Conservation (phyloP, 805 yeast species). For the Gaillardinia entomophila region DNA sequence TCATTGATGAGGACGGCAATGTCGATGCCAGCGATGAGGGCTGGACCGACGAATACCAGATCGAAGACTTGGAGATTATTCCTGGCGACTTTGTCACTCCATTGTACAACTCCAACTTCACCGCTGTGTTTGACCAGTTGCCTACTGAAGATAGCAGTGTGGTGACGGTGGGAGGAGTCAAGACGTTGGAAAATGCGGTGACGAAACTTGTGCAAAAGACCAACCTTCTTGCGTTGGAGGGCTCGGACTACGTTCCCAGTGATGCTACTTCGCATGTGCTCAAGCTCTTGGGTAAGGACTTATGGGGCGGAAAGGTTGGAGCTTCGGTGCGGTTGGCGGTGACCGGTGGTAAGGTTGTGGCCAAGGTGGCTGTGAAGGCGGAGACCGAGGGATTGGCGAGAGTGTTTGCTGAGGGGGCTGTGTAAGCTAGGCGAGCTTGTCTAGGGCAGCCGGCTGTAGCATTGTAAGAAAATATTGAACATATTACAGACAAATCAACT, state of each 20-base stretch:
- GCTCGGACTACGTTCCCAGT: conserved; percentile 56
- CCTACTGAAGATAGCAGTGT: conserved; percentile 57
- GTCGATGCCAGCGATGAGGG: conserved; percentile 71
- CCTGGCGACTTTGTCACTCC: conserved; percentile 84
- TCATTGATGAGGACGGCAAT: conserved; percentile 65
- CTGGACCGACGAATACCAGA: conserved; percentile 87
- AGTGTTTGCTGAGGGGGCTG: conserved; percentile 47
- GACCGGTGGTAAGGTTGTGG: conserved; percentile 54
- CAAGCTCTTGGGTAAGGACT: conserved; percentile 78
- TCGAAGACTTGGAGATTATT: conserved; percentile 67
- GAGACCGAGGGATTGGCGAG: conserved; percentile 46
- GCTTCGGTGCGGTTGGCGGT: conserved; percentile 43
- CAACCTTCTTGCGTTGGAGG: conserved; percentile 58
- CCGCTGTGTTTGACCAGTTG: conserved; percentile 68
- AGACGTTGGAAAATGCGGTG: conserved; percentile 37
- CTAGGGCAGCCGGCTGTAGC: conserved; percentile 12
- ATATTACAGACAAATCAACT: too few relatives aligned
- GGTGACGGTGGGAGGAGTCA: conserved; percentile 50
- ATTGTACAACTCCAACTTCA: conserved; percentile 71
- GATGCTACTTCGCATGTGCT: conserved; percentile 63
- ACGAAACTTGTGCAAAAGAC: conserved; percentile 46
- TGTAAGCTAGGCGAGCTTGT: conserved; percentile 10
- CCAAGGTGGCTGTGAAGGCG: conserved; percentile 47
- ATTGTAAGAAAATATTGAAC: conserved; percentile 24
- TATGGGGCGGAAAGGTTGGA: conserved; percentile 54